Evolutionary conservation across 352 stramenopile genomes (phyloP), one percentile per base, ranked within the genome.

Genomic region (Phytophthora multivora): DNA sequence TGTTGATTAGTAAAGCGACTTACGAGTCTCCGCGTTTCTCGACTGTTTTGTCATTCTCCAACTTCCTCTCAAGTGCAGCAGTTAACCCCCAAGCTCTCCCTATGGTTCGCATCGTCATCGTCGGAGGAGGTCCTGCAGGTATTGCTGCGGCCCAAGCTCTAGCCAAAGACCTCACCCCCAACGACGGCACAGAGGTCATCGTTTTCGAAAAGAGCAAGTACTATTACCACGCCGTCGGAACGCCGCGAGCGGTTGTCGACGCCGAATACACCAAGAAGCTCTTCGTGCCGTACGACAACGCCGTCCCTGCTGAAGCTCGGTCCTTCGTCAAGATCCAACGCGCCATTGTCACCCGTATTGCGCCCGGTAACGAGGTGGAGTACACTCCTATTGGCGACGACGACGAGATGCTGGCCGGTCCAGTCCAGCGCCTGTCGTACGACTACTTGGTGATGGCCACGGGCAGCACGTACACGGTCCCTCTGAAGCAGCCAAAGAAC

Each of bases 361-460:
- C 36, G n/a, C 53, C 41, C 0, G 57, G 54, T 0, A 28, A 50
- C 15, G 73, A 66, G 10, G 26, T 51, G 3, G 45, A 51, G 25
- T 53, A 31, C 30, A 23, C 47, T 19, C 28, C 28, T 6, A 42
- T 53, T 18, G 47, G 31, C 19, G 30, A 53, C 2, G 31, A 41
- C 47, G 47, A 38, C 31, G 31, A 42, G 13, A 12, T 53, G 31
- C 7, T 42, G 16, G 16, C 31, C 4, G 47, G 47, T 13, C 47
- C 28, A 23, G 52, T 53, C 47, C 61, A 71, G 40, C 60, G 33
- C n/a, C 46, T 88, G 6, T 15, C 18, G 5, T 88, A 75, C 30
- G 75, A 83, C 73, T 88, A 79, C 40, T 51, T 88, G 5, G 62
- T 88, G 18, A 51, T 85, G 25, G 75, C 78, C 8, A 88, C 76